Percentiles rank a stretch among this genome's conserved stretches.
Evolutionary conservation across 805 yeast genomes (phyloP).

Genomic region (Saturnispora quitensis): DNA sequence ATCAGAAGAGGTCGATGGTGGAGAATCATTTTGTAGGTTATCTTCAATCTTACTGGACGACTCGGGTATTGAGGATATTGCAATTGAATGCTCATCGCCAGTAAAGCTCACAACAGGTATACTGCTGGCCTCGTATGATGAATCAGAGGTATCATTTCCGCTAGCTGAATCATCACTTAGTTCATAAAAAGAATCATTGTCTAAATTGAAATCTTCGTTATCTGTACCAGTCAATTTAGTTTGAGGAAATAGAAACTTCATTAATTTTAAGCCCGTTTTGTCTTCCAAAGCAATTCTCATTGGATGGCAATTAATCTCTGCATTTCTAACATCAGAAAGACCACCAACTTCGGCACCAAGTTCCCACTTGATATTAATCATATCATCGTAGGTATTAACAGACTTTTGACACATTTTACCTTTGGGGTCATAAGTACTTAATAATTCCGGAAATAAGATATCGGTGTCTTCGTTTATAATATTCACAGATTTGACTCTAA

Average conservation of each 20-base stretch:
- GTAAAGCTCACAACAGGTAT: background rate
- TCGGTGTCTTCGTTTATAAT: slow-evolving; percentile 54
- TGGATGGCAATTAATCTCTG: slow-evolving; percentile 55
- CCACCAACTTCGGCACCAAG: slow-evolving; percentile 86
- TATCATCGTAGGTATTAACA: slow-evolving; percentile 13
- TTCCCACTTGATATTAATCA: slow-evolving; percentile 57
- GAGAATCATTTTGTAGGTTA: too few species aligned
- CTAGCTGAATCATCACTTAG: background rate
- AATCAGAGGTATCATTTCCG: background rate
- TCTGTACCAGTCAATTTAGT: background rate
- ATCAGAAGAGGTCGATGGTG: background rate
- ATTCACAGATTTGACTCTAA: slow-evolving; percentile 53
- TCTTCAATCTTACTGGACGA: background rate
- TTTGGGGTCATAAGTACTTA: slow-evolving; percentile 38
- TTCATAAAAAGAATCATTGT: background rate
- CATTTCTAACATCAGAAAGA: slow-evolving; percentile 63
- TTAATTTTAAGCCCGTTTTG: slow-evolving; percentile 50
- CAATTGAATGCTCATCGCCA: background rate
- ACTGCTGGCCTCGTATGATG: background rate
- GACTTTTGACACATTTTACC: slow-evolving; percentile 12
- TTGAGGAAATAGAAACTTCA: slow-evolving; percentile 62
- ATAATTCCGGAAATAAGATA: slow-evolving; percentile 60
- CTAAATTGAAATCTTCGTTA: background rate
- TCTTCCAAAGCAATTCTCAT: slow-evolving; percentile 67
- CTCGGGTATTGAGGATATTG: background rate